These are phyloP conservation scores for Aegilops bicornis DNA, from an alignment of 176 grass and related monocot genomes.

Conservation along the genomic window DNA sequence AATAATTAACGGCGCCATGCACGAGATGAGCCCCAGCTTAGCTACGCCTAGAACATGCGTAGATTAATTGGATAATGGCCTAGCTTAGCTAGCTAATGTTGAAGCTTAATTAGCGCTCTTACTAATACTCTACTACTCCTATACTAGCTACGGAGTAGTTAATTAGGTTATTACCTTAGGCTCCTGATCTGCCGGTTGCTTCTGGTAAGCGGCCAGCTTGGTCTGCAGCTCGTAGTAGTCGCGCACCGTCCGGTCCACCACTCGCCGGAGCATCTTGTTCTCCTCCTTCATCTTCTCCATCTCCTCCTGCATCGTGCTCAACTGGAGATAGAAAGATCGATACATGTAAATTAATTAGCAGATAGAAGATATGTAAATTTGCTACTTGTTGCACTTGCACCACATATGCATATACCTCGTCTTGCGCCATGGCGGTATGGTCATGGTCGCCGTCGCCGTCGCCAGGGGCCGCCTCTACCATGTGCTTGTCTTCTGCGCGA, in stretches of 20 bases:
- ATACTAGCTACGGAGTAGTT: not conserved
- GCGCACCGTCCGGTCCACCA: slow-evolving; percentile 54
- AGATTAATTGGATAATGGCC: slow-evolving; percentile 26
- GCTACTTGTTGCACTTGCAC: not conserved
- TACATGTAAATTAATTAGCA: not conserved
- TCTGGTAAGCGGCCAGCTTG: slow-evolving; percentile 63
- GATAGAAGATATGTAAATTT: not conserved
- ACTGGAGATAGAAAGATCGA: slow-evolving; percentile 34
- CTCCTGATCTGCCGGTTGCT: slow-evolving; percentile 46
- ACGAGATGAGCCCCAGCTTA: slow-evolving; percentile 18
- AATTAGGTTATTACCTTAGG: slow-evolving; percentile 38
- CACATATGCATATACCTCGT: slow-evolving; percentile 43
- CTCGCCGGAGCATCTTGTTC: slow-evolving; percentile 60
- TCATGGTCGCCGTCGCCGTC: not conserved
- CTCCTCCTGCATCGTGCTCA: slow-evolving; percentile 66
- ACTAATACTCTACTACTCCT: not conserved
- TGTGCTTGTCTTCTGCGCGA: slow-evolving; percentile 32
- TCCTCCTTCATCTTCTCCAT: slow-evolving; percentile 91
- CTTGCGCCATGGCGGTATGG: slow-evolving; percentile 25
- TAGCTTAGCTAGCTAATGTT: slow-evolving; percentile 20
- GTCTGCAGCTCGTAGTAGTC: slow-evolving; percentile 72
- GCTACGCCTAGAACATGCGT: slow-evolving; percentile 24
- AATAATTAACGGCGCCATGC: slow-evolving; percentile 31
- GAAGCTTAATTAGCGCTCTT: not conserved
- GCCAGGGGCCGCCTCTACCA: not conserved